Base-by-base conservation (phyloP, 1,284 basidiomycete genomes). In the Mrakiaceae sp. region DNA sequence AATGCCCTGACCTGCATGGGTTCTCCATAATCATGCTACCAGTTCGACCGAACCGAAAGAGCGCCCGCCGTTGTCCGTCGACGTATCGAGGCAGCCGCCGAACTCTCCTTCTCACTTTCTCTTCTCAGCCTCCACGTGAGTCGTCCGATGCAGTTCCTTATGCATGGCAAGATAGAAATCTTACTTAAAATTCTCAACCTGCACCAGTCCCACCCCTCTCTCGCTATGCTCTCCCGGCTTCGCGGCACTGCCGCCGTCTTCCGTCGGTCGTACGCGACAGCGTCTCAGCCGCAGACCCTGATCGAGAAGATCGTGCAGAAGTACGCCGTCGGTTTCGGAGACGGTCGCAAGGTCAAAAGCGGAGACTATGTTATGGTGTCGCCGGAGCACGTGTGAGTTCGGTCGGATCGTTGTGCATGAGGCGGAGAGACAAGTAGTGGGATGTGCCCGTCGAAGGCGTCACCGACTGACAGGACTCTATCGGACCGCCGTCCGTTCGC, bases 331-430 rank as follows among this genome's bases (percentile, higher is more conserved):
- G 92, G 87, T 64, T 80, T 93, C 1, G 83, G 88, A 1, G 76
- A 81, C 61, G 85, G 84, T 55, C 87, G 88, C 72, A 80, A 81
- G 42, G 90, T 98, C 69, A 85, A 84, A 71, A 89, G 94, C 43
- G 96, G 96, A 47, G 96, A 98, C 84, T 98, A 98, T 84, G 93
- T 98, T 60, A 97, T 97, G 89, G 96, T 99, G 76, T 84, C 85
- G 43, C 96, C 96, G 16, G 86, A 96, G 74, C 90, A 96, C 82
- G 93, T 98, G 81, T 78, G 65, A 70, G 77, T 73, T 50, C 16
- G 27, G 27, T 27, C 5, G 50, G 47, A 49, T 50, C 10, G 11
- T 52, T 9, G 52, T 42, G 6, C 4, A 14, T 39, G 10, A 9
- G 46, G 5, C 42, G 12, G 39, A 39, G 16, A 12, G 43, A 27